Evolutionary conservation across 495 filamentous ascomycete genomes (phyloP).

Genomic region (Annulohypoxylon maeteangense): DNA sequence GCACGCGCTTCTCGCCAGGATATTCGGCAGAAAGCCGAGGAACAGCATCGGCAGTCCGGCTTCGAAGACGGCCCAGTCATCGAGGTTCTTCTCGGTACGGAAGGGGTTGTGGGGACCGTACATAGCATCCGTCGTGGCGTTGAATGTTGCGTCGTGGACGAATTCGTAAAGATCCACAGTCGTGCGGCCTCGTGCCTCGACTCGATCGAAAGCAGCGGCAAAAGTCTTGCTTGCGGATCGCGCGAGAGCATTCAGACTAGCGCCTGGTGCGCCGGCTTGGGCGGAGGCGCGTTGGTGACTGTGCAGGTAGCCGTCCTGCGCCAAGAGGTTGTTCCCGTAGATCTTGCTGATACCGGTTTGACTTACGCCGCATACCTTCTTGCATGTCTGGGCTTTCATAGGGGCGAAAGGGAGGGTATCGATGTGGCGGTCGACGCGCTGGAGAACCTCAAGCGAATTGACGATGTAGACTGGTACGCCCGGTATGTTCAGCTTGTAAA

Average conservation of each 20-base stretch:
- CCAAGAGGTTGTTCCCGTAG: conserved; percentile 4
- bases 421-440: conserved; percentile 6
- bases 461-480: conserved; percentile 7
- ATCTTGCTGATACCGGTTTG: conserved; percentile 5
- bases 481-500: conserved; percentile 7
- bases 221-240: background rate
- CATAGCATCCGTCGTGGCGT: conserved; percentile 4
- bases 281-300: conserved; percentile 3
- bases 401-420: conserved; percentile 9
- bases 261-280: conserved; percentile 5
- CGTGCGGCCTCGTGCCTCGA: conserved; percentile 5
- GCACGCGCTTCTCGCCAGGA: conserved; percentile 1
- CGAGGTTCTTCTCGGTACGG: conserved; percentile 1
- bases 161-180: conserved; percentile 2
- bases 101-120: conserved; percentile 4
- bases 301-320: conserved; percentile 5
- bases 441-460: conserved; percentile 8
- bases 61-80: conserved; percentile 8
- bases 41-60: conserved; percentile 3
- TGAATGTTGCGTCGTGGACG: conserved; percentile 7
- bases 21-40: background rate
- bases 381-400: conserved; percentile 4
- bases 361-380: conserved; percentile 4
- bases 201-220: background rate
- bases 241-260: conserved; percentile 1